A percentile compares a stretch with the other conserved stretches of the same genome.
Conservation (phyloP, 2,329 filamentous ascomycete species). For the Alternaria gansuensis region DNA sequence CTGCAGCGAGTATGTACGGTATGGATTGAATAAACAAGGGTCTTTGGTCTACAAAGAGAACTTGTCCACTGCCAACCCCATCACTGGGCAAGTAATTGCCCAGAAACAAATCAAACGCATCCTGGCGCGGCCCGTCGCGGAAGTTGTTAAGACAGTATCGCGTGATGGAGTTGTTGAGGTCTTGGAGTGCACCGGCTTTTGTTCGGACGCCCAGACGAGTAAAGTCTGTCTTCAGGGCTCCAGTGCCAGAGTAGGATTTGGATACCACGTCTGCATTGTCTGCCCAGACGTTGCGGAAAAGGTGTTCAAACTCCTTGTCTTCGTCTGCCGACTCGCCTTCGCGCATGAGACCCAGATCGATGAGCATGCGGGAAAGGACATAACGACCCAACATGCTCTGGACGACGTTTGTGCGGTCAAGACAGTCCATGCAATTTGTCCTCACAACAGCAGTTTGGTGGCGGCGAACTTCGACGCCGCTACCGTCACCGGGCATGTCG, state of each 20-base stretch:
- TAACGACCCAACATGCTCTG: slow-evolving; percentile 95
- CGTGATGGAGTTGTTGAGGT: slow-evolving; percentile 86
- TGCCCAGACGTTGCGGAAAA: slow-evolving; percentile 98
- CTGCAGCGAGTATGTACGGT: slow-evolving; percentile 87
- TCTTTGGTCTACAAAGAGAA: slow-evolving; percentile 83
- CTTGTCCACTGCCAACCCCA: slow-evolving; percentile 72
- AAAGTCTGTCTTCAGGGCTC: slow-evolving; percentile 97
- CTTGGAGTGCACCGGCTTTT: slow-evolving; percentile 82
- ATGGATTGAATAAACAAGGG: slow-evolving; percentile 92
- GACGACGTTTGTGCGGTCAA: slow-evolving; percentile 96
- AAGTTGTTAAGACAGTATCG: slow-evolving; percentile 96
- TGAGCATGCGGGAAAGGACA: slow-evolving; percentile 87
- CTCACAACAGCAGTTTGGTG: slow-evolving; percentile 90
- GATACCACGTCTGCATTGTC: slow-evolving; percentile 98
- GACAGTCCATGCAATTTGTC: slow-evolving; percentile 99
- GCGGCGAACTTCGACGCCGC: slow-evolving; percentile 79
- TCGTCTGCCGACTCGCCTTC: slow-evolving; percentile 81
- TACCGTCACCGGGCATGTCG: slow-evolving; percentile 79
- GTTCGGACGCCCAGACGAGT: slow-evolving; percentile 93
- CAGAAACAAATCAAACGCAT: slow-evolving; percentile 93
- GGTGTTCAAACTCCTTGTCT: slow-evolving; percentile 81
- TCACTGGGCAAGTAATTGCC: slow-evolving; percentile 82
- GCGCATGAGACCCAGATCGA: slow-evolving; percentile 80
- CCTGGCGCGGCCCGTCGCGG: slow-evolving; percentile 88
- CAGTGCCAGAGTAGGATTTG: slow-evolving; percentile 91